Evolutionary conservation across 768 basidiomycete genomes (phyloP).

Genomic region (Suillus variegatus): DNA sequence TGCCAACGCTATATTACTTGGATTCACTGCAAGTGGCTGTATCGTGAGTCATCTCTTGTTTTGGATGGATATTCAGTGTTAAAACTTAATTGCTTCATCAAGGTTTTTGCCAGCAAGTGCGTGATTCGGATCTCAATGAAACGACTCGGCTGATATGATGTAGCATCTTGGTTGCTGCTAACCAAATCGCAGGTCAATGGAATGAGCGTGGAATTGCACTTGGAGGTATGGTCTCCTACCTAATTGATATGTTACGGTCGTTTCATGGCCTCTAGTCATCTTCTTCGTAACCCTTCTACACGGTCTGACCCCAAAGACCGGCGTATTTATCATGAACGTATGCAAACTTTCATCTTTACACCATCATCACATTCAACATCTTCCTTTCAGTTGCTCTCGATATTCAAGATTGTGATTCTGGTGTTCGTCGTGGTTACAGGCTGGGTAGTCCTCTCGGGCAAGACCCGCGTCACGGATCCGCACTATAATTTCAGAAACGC

Average conservation of each 20-base stretch:
- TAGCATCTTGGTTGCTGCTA: constrained; percentile 53
- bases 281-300: constrained; percentile 52
- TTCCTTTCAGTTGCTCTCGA: constrained; percentile 40
- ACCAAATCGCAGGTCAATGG: constrained; percentile 44
- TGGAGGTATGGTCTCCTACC: constrained; percentile 38
- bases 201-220: constrained; percentile 59
- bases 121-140: background rate
- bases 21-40: constrained; percentile 46
- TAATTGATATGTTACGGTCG: background rate
- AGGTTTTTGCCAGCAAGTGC: constrained; percentile 40
- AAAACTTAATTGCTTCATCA: background rate
- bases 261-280: constrained; percentile 39
- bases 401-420: constrained; percentile 57
- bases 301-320: constrained; percentile 49
- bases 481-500: constrained; percentile 57
- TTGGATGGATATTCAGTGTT: background rate
- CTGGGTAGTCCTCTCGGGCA: constrained; percentile 61
- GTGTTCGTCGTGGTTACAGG: constrained; percentile 59
- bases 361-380: background rate
- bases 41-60: constrained; percentile 38
- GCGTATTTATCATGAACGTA: constrained; percentile 59
- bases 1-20: constrained; percentile 45
- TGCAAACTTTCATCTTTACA: constrained; percentile 8
- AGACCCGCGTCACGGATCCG: constrained; percentile 57
- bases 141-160: background rate